A percentile compares a stretch with the other conserved stretches of the same genome.
These are phyloP conservation scores for Pycnococcus provasolii DNA, from an alignment of 139 green algal species.

Conservation along the genomic window DNA sequence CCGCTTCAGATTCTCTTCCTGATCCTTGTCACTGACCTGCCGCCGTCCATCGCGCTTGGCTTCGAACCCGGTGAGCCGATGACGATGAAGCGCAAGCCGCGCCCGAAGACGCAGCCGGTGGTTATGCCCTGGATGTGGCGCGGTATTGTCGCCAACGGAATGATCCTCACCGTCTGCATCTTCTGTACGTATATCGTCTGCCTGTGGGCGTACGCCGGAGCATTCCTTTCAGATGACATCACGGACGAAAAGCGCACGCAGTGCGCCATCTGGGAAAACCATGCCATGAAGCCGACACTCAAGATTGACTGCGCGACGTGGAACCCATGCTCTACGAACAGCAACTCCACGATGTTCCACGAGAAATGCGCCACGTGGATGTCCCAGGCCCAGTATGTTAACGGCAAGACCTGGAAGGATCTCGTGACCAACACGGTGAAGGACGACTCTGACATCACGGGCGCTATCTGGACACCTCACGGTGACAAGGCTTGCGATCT, in stretches of 20 bases:
- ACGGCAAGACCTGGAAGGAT: too few species aligned
- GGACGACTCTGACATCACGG: not conserved
- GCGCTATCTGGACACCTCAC: not conserved
- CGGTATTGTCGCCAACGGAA: conserved; percentile 8
- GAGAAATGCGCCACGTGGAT: too few species aligned
- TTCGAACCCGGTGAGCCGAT: conserved; percentile 10
- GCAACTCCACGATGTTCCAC: not conserved
- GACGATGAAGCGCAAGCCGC: conserved; percentile 14
- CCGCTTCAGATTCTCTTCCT: conserved; percentile 23
- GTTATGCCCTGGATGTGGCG: conserved; percentile 16
- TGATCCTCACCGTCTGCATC: not conserved
- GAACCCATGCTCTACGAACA: not conserved
- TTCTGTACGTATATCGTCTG: too few species aligned
- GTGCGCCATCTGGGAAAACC: not conserved
- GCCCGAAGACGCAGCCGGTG: conserved; percentile 12
- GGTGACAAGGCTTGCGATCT: not conserved
- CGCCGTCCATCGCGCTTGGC: conserved; percentile 9
- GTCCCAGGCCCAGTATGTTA: too few species aligned
- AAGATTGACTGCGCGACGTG: not conserved
- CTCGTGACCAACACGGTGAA: too few species aligned
- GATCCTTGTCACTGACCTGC: conserved; percentile 17
- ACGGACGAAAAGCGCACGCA: not conserved
- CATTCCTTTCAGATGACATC: not conserved
- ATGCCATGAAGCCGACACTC: not conserved
- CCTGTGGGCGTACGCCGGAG: not conserved